Base-by-base conservation (phyloP, 2,329 filamentous ascomycete genomes). In the Alternaria triticimaculans region DNA sequence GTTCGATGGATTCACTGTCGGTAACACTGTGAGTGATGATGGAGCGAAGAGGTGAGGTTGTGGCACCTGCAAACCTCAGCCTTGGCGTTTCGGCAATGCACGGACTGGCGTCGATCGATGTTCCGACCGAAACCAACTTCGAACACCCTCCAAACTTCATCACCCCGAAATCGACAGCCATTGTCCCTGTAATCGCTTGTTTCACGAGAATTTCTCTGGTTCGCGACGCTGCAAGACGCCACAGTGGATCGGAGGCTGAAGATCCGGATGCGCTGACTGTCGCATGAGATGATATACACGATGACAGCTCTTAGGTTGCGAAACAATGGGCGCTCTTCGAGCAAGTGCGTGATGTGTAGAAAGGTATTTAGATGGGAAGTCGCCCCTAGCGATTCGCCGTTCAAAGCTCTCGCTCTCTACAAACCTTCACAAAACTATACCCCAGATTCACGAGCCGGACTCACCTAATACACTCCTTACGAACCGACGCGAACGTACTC, bases 71-170 rank as follows among this genome's bases (percentile, higher is more conserved):
- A 72, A 72, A 67, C 68, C 66, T 61, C 57, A 41, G 46, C 57
- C 61, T 63, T 56, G 58, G 23, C 43, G 63, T 67, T 55, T 64
- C 67, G 60, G 56, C 61, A 51, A 64, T 65, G 54, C 69, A 64
- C 28, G 50, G 55, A 20, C 63, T 69, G 64, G 63, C 46, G 46
- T 18, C 20, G 41, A 25, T 33, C 48, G 58, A 11, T 44, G 20
- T 58, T 61, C 46, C 63, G 65, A 69, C 62, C 62, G 60, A 69
- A 66, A 72, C 70, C 55, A 63, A 64, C 45, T 50, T 71, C 65
- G 59, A 72, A 72, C 68, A 70, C 49, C 44, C 49, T 50, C 68
- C 69, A 67, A 65, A 71, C 67, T 66, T 30, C 28, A 12, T 51
- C 30, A 23, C 12, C 26, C 33, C 60, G 37, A 51, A 12, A 21